phyloP scores from a whole-genome alignment of 176 grass and related monocot genomes.

The Melocanna baccifera region DNA sequence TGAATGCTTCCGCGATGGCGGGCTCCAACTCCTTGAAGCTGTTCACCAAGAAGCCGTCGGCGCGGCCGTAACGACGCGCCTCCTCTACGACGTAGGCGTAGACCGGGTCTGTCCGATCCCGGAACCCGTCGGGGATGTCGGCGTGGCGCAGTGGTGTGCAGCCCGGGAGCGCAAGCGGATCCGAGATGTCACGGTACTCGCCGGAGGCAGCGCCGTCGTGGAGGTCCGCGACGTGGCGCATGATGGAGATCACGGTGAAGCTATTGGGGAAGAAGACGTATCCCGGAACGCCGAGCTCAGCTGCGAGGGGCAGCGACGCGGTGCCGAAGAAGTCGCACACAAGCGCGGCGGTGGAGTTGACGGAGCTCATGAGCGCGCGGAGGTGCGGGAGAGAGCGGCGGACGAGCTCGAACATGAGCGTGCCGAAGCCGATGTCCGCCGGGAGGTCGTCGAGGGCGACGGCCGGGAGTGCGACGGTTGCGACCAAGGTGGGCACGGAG shows the following conservation, averaged over 20 bases:
- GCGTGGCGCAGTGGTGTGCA: constrained; percentile 30
- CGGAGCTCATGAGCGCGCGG: constrained; percentile 5
- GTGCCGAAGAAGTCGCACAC: constrained; percentile 48
- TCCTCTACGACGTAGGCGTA: constrained; percentile 32
- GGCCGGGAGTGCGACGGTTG: constrained; percentile 25
- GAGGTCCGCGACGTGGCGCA: constrained; percentile 34
- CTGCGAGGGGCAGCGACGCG: constrained; percentile 26
- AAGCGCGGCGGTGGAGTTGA: constrained; percentile 1
- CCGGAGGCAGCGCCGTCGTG: constrained; percentile 25
- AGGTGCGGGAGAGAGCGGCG: no score
- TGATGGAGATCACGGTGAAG: constrained; percentile 21
- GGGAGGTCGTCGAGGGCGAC: no score
- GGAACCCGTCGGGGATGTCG: constrained; percentile 31
- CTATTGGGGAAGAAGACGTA: constrained; percentile 58
- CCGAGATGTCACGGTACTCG: constrained; percentile 45
- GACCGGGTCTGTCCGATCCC: not conserved
- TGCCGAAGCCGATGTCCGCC: constrained; percentile 5
- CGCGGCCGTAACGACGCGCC: constrained; percentile 28
- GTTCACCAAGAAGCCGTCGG: constrained; percentile 48
- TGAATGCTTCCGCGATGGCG: not conserved
- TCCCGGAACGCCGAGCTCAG: constrained; percentile 39
- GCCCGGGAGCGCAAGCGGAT: constrained; percentile 37
- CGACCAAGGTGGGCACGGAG: constrained; percentile 23
- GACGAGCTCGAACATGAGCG: constrained; percentile 18
- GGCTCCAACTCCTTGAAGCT: constrained; percentile 44